phyloP scores from a whole-genome alignment of 2,329 filamentous ascomycete genomes.

The Xylariaceae sp. region DNA sequence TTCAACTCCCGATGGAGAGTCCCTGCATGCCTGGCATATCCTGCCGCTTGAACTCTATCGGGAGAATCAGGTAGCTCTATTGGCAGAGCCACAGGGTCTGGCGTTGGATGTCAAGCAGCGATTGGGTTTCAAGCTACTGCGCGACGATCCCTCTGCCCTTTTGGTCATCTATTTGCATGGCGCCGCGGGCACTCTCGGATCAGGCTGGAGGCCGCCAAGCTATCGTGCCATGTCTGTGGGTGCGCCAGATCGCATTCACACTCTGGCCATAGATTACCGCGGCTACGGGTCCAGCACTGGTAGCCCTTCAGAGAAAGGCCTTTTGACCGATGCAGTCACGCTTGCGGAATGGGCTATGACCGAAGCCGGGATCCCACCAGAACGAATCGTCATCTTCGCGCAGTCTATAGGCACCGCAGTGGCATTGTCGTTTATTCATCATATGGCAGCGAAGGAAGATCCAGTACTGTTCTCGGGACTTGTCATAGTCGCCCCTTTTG shows the following conservation, averaged over 20 bases:
- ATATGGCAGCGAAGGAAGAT: conserved; percentile 25
- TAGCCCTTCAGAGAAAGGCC: conserved; percentile 50
- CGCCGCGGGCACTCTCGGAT: conserved; percentile 52
- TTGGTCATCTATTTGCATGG: conserved; percentile 53
- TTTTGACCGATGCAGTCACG: conserved; percentile 50
- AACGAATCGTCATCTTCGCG: conserved; percentile 54
- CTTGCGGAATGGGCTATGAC: conserved; percentile 52
- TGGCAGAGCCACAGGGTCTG: conserved; percentile 35
- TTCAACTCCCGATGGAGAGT: conserved; percentile 60
- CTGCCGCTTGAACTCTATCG: conserved; percentile 65
- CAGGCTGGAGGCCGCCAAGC: conserved; percentile 49
- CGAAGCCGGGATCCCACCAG: conserved; percentile 47
- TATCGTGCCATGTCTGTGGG: conserved; percentile 54
- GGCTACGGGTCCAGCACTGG: conserved; percentile 55
- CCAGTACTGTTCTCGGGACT: conserved; percentile 50
- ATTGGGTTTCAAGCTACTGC: conserved; percentile 40
- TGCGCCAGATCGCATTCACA: conserved; percentile 49
- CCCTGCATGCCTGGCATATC: conserved; percentile 71
- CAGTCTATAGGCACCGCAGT: conserved; percentile 56
- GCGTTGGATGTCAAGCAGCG: conserved; percentile 32
- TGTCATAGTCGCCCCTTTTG: conserved; percentile 55
- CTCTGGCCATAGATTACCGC: conserved; percentile 58
- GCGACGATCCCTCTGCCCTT: conserved; percentile 40
- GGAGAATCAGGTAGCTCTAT: conserved; percentile 49
- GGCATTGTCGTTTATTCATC: conserved; percentile 26